Evolutionary conservation across 2,329 filamentous ascomycete species (phyloP).

Genomic region (Colletotrichum salicis): DNA sequence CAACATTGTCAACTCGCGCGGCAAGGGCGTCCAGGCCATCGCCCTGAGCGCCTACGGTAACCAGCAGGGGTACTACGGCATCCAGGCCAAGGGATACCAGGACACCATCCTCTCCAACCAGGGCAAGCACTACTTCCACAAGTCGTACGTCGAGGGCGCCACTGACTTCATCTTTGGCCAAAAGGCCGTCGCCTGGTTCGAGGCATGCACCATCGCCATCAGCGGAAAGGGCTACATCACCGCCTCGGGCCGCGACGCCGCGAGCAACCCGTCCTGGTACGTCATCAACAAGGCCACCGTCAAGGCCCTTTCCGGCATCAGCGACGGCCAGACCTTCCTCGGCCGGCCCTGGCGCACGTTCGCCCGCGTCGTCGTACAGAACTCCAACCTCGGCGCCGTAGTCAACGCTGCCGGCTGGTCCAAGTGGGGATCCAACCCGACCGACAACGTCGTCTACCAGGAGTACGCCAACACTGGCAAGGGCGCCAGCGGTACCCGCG

Average conservation of each 20-base stretch:
- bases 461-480: slow-evolving; percentile 70
- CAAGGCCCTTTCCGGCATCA: slow-evolving; percentile 50
- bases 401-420: slow-evolving; percentile 70
- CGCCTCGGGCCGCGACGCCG: slow-evolving; percentile 53
- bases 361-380: slow-evolving; percentile 59
- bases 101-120: slow-evolving; percentile 62
- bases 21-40: slow-evolving; percentile 61
- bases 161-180: slow-evolving; percentile 71
- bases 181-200: slow-evolving; percentile 63
- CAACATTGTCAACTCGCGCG: slow-evolving; percentile 62
- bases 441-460: slow-evolving; percentile 63
- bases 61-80: slow-evolving; percentile 59
- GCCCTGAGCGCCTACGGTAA: slow-evolving; percentile 59
- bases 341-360: slow-evolving; percentile 60
- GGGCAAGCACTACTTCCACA: slow-evolving; percentile 64
- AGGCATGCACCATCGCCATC: slow-evolving; percentile 59
- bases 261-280: slow-evolving; percentile 53
- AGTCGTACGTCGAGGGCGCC: slow-evolving; percentile 64
- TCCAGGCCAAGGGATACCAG: slow-evolving; percentile 63
- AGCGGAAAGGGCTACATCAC: slow-evolving; percentile 55
- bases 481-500: slow-evolving; percentile 64
- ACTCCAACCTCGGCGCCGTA: slow-evolving; percentile 62
- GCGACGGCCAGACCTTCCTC: slow-evolving; percentile 55
- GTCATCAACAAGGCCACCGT: slow-evolving; percentile 58
- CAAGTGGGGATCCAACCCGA: slow-evolving; percentile 62